Percentiles rank a stretch among this genome's conserved stretches.
phyloP scores from a whole-genome alignment of 2,329 filamentous ascomycete species.

The Dendrostoma leiphaemia region DNA sequence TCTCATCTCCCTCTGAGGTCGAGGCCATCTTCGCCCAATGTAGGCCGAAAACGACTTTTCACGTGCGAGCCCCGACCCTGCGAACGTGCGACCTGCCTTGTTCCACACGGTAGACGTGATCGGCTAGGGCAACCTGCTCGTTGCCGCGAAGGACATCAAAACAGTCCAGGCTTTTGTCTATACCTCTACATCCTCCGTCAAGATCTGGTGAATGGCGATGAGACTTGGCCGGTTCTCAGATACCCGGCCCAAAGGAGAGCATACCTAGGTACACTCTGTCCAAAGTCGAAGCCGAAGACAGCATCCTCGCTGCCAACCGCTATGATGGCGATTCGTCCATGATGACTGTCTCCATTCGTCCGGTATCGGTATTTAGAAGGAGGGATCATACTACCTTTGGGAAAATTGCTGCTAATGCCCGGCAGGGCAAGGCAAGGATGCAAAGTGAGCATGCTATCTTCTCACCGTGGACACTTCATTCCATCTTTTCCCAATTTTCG shows the following conservation, averaged over 20 bases:
- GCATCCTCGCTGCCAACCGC: constrained; percentile 21
- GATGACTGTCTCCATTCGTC: constrained; percentile 21
- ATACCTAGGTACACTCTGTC: constrained; percentile 22
- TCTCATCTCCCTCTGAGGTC: constrained; percentile 3
- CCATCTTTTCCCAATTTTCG: no score
- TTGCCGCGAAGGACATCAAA: constrained; percentile 3
- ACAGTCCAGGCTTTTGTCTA: constrained; percentile 23
- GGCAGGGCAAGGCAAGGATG: no score
- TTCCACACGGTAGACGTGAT: constrained; percentile 21
- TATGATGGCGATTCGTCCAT: constrained; percentile 15
- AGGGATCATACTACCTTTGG: no score
- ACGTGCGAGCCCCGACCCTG: constrained; percentile 20
- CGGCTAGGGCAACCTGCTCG: constrained; percentile 21
- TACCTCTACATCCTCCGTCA: constrained; percentile 21
- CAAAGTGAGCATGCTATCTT: no score
- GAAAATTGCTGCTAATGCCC: no score
- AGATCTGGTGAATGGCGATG: constrained; percentile 19
- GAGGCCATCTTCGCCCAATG: constrained; percentile 7
- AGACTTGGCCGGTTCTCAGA: constrained; percentile 20
- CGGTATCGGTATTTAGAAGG: constrained; percentile 19
- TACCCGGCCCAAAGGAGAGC: constrained; percentile 22
- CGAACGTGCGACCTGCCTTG: constrained; percentile 10
- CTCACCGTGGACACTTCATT: no score
- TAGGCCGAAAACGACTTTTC: constrained; percentile 20
- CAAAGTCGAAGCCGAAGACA: constrained; percentile 21